phyloP scores from a whole-genome alignment of 306 rosid genomes.

The Crotalaria pallida region DNA sequence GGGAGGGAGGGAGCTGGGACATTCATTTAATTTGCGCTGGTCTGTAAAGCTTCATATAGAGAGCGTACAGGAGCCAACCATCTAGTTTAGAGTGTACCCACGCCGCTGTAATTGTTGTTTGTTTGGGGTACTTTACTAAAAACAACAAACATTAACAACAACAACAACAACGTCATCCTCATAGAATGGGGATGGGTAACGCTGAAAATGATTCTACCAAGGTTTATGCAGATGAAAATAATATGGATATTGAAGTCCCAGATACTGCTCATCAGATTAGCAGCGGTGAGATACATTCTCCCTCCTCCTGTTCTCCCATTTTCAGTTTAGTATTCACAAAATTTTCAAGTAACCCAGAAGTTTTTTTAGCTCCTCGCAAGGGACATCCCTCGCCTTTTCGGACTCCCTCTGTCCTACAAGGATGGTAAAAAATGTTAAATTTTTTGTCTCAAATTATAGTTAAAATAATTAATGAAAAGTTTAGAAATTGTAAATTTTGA shows the following conservation, averaged over 20 bases:
- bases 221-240: neutral
- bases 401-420: no score
- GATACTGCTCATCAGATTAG: constrained; percentile 79
- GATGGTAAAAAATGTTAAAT: no score
- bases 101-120: neutral
- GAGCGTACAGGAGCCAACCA: neutral
- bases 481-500: no score
- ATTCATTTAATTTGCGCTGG: neutral
- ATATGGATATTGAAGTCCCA: constrained; percentile 21
- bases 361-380: no score
- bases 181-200: neutral
- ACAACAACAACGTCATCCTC: neutral
- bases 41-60: neutral
- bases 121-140: neutral
- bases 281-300: constrained; percentile 38
- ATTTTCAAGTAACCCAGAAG: neutral
- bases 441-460: no score
- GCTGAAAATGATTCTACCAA: neutral
- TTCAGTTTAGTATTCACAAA: no score
- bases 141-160: no score
- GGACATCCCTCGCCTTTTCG: no score
- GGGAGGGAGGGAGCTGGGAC: neutral
- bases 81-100: neutral
- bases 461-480: no score
- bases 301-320: no score